Percentiles rank a stretch among this genome's conserved stretches.
Evolutionary conservation across 441 rosid species (phyloP).

Genomic region (Rhodomyrtus psidioides): DNA sequence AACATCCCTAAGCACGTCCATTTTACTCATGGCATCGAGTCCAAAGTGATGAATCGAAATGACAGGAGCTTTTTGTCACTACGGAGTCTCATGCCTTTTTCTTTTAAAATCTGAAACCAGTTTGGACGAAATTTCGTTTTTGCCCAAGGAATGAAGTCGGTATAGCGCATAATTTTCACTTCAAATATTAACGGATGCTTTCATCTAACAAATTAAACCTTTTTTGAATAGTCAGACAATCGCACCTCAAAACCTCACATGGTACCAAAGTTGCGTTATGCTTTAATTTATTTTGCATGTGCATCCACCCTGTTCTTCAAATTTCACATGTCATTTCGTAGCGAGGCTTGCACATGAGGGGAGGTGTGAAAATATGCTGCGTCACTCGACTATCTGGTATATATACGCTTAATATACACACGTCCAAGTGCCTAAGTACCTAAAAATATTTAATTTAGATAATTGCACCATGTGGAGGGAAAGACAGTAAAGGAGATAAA

Average conservation of each 20-base stretch:
- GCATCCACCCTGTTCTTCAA: too few species aligned
- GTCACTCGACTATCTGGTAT: too few species aligned
- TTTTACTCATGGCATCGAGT: not conserved
- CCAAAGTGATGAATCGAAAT: not conserved
- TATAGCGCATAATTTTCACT: not conserved
- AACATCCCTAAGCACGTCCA: not conserved
- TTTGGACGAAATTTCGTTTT: not conserved
- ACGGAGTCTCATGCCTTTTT: too few species aligned
- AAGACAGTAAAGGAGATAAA: too few species aligned
- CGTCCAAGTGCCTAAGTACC: too few species aligned
- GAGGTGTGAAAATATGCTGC: too few species aligned
- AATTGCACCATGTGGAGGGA: too few species aligned
- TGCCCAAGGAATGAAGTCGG: not conserved
- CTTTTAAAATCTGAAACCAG: not conserved
- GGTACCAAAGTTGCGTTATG: not conserved
- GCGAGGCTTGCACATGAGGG: too few species aligned
- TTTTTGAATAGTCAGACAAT: not conserved
- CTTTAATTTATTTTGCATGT: not conserved
- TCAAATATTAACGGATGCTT: not conserved
- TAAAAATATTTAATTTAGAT: too few species aligned
- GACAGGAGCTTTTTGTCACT: not conserved
- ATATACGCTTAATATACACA: too few species aligned
- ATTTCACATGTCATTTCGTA: too few species aligned
- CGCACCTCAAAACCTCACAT: not conserved
- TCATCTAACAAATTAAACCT: not conserved